Conservation (phyloP, 2,329 filamentous ascomycete genomes). For the Magnaporthiopsis poae region DNA sequence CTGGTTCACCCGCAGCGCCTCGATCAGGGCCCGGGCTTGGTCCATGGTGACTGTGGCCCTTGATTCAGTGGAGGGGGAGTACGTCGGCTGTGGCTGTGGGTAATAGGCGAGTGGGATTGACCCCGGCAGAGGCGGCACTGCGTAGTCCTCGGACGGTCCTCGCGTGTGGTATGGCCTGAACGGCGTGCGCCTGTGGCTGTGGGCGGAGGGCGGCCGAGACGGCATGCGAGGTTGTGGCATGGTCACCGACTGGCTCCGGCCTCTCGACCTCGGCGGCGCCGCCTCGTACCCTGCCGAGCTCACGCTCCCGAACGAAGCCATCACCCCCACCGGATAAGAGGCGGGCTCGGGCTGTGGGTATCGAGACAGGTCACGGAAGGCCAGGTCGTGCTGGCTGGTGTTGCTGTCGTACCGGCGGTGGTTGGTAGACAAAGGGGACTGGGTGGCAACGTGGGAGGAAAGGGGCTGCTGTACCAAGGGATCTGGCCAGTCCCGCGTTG, state of each 20-base stretch:
- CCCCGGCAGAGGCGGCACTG: neutral
- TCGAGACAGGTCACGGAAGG: neutral
- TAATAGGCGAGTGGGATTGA: neutral
- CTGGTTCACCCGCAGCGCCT: neutral
- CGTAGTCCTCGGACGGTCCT: neutral
- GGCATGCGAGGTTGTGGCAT: too few species aligned
- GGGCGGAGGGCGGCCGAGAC: neutral
- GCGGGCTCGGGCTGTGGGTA: neutral
- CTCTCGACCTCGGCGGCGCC: neutral
- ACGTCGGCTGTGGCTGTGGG: neutral
- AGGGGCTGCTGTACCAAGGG: neutral
- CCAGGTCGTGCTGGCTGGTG: neutral
- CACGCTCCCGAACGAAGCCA: neutral
- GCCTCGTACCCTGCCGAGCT: neutral
- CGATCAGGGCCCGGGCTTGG: neutral
- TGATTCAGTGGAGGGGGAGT: neutral
- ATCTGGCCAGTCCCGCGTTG: neutral
- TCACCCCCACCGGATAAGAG: neutral
- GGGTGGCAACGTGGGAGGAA: neutral
- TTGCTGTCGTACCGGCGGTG: neutral
- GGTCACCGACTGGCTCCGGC: neutral
- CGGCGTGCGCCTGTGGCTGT: neutral
- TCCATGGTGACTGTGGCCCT: neutral
- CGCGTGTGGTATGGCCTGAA: neutral
- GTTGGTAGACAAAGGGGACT: neutral